Base-by-base conservation (phyloP, 352 stramenopile species). In the Ochromonadaceae sp. region DNA sequence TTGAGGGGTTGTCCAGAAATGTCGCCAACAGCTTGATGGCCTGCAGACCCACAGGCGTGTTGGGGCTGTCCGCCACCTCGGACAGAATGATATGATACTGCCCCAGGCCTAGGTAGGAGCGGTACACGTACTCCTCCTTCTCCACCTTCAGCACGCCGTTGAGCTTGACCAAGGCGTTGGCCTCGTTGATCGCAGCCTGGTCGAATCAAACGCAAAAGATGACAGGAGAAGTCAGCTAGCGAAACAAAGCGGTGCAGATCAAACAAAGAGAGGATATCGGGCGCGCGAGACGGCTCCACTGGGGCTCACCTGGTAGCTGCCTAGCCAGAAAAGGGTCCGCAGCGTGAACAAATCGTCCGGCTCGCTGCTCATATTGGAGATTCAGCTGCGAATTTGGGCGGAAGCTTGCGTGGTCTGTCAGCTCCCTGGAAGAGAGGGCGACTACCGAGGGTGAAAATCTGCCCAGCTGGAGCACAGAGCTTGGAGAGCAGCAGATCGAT, bases 271-370 rank as follows among this genome's bases (percentile, higher is more conserved):
- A n/a, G 34, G 48, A 20, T 20, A 56, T 20, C 48, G 20, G 35
- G 20, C 20, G n/a, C 20, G n/a, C n/a, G n/a, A n/a, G n/a, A n/a
- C n/a, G n/a, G n/a, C n/a, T n/a, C n/a, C n/a, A n/a, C n/a, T n/a
- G n/a, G n/a, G n/a, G 9, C 63, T 65, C 52, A 95, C 87, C 70
- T 88, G 77, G 77, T 94, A 98, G 78, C 95, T 94, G 56, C 90
- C 91, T 43, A 97, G 78, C 86, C 87, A 97, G 67, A 93, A 91
- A 73, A 95, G 88, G 77, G 93, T 95, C 73, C 94, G 88, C 28
- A 98, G 78, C 70, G 90, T 98, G 78, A 96, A 98, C 43, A 98
- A 80, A 67, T 98, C 91, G 72, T 98, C 91, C 14, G 91, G 90
- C 70, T 95, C 87, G n/a, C n/a, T n/a, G n/a, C n/a, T n/a, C n/a